Evolutionary conservation across 805 yeast species (phyloP).

Genomic region (Wickerhamiella kurtzmanii): DNA sequence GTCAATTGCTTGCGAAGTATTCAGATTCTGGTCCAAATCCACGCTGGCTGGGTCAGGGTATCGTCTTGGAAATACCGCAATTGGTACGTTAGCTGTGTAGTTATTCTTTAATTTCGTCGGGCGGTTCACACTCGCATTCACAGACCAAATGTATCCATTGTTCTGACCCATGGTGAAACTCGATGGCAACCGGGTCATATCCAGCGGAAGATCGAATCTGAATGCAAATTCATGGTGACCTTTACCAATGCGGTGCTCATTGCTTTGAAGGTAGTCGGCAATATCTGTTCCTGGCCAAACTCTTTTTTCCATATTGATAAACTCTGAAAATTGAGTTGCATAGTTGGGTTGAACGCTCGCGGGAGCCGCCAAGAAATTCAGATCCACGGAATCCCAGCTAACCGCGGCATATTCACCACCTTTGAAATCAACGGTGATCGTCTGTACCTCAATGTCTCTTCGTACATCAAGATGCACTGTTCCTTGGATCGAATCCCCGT

Average conservation of each 20-base stretch:
- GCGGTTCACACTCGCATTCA: conserved; percentile 6
- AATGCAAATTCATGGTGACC: conserved; percentile 8
- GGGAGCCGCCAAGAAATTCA: background rate
- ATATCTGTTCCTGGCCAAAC: background rate
- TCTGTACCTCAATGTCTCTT: conserved; percentile 7
- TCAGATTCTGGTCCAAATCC: background rate
- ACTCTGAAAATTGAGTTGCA: background rate
- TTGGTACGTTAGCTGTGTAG: background rate
- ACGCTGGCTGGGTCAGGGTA: background rate
- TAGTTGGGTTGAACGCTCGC: background rate
- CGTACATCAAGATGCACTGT: conserved; percentile 4
- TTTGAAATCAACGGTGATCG: conserved; percentile 6
- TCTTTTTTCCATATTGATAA: background rate
- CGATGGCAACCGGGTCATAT: conserved; percentile 4
- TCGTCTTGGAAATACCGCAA: background rate
- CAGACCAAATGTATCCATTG: conserved; percentile 12
- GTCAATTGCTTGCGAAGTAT: background rate
- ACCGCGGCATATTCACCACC: conserved; percentile 8
- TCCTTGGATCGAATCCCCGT: conserved; percentile 7
- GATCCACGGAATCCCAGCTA: background rate
- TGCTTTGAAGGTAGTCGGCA: background rate
- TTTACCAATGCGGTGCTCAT: background rate
- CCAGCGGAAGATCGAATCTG: conserved; percentile 6
- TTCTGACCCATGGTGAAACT: conserved; percentile 6
- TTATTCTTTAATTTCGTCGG: conserved; percentile 5